Percentiles rank a stretch among this genome's conserved stretches.
Conservation (phyloP, 805 yeast species). For the Nakazawaea anatomiae region DNA sequence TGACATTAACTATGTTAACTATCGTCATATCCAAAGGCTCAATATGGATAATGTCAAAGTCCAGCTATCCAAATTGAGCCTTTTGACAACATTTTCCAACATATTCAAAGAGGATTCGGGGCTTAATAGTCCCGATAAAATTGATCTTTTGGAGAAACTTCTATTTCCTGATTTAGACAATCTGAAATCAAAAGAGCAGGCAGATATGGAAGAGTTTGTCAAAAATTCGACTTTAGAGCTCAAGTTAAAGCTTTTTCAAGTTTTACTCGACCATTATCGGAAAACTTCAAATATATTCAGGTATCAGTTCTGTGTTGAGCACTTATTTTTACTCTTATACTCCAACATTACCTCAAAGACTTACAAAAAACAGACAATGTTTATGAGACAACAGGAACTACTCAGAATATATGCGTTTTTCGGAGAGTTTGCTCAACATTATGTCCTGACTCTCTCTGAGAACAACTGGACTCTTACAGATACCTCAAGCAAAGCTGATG, state of each 20-base stretch:
- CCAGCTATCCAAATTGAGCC: constrained; percentile 66
- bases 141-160: constrained; percentile 38
- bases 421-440: constrained; percentile 41
- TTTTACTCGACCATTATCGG: constrained; percentile 54
- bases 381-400: constrained; percentile 35
- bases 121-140: constrained; percentile 21
- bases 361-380: constrained; percentile 17
- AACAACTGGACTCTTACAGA: constrained; percentile 29
- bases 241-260: constrained; percentile 69
- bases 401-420: constrained; percentile 47
- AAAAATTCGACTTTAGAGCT: constrained; percentile 58
- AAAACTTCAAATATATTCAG: constrained; percentile 24
- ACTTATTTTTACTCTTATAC: constrained; percentile 40
- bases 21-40: constrained; percentile 50
- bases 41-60: constrained; percentile 42
- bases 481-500: not conserved
- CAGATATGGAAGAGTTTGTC: constrained; percentile 58
- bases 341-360: constrained; percentile 25
- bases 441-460: constrained; percentile 21
- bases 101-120: constrained; percentile 31
- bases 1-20: constrained; percentile 49
- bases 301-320: constrained; percentile 44
- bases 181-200: constrained; percentile 25
- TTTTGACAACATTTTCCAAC: constrained; percentile 58
- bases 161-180: constrained; percentile 24